Base-by-base conservation (phyloP, 768 basidiomycete genomes). In the Trametes elegans region DNA sequence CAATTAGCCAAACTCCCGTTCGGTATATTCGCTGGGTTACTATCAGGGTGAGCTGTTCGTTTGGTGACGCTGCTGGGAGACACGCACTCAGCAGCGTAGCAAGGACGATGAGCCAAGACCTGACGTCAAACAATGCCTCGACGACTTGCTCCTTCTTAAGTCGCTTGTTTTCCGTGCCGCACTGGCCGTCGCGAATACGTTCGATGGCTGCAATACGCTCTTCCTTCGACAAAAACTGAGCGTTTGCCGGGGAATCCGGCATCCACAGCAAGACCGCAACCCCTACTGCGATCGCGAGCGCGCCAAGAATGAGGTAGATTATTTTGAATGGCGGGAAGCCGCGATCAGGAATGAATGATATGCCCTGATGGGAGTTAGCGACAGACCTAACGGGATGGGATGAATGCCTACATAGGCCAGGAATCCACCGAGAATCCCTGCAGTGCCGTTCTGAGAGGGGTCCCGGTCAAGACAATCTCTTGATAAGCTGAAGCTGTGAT, bases 1-100 rank as follows among this genome's bases (percentile, higher is more conserved):
- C 83, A 85, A 53, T 86, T 85, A 57, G 78, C 83, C n/a, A 86
- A 65, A 2, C 67, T 84, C n/a, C 85, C 84, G 60, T 84, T 87
- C 0, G 85, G 84, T 31, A 87, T 81, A 61, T 81, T 85, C 41
- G 82, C 84, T 87, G 14, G 3, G 24, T 6, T 5, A 45, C 6
- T 5, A 38, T 39, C n/a, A n/a, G 5, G 28, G 27, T 49, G 21
- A 36, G 7, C 3, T 50, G 13, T n/a, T 8, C 18, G 14, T 31
- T 18, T 19, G n/a, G 3, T 19, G n/a, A 29, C 4, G 7, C 4
- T 19, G 9, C 7, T 19, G 16, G 5, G 2, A 45, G 11, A 8
- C 8, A 71, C 82, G 58, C 60, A 85, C 85, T 83, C 36, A 84
- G 62, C 56, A 86, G 48, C 1, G 83, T 82, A 1, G 83, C 75